Percentiles rank a stretch among this genome's conserved stretches.
phyloP scores from a whole-genome alignment of 257 asterid genomes.

The Paraleonurus japonicus region DNA sequence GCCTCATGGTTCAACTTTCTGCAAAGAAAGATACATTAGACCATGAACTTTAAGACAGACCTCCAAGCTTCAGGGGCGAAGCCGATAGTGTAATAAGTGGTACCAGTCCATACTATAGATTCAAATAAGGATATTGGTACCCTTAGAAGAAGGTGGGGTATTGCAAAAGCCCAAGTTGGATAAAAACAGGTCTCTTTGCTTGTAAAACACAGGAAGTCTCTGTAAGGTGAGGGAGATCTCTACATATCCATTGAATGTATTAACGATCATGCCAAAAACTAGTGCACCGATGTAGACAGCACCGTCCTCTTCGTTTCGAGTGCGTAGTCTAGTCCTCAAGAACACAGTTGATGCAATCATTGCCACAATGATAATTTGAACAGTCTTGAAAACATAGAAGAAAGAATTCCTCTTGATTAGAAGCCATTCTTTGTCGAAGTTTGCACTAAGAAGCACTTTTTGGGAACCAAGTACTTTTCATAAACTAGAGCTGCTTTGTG shows the following conservation, averaged over 20 bases:
- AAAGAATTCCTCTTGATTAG: conserved; percentile 65
- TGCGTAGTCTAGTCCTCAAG: conserved; percentile 51
- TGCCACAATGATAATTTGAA: conserved; percentile 58
- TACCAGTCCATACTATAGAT: conserved; percentile 50
- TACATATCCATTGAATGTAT: conserved; percentile 67
- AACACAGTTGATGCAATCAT: conserved; percentile 64
- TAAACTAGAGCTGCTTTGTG: conserved; percentile 59
- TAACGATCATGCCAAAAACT: conserved; percentile 51
- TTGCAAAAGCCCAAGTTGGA: conserved; percentile 63
- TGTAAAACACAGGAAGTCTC: conserved; percentile 72
- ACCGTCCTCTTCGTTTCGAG: conserved; percentile 44
- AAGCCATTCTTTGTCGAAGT: conserved; percentile 68
- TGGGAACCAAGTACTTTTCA: conserved; percentile 46
- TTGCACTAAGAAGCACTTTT: conserved; percentile 56
- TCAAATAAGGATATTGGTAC: conserved; percentile 64
- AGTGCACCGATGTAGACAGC: conserved; percentile 56
- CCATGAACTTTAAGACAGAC: conserved; percentile 24
- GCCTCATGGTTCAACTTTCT: not conserved
- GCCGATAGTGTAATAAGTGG: conserved; percentile 61
- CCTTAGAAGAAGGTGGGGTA: conserved; percentile 57
- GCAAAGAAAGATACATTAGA: not conserved
- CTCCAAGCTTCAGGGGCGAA: conserved; percentile 80
- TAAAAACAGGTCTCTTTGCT: conserved; percentile 67
- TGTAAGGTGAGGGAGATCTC: conserved; percentile 58
- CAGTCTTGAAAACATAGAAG: conserved; percentile 62